Evolutionary conservation across 2,329 filamentous ascomycete species (phyloP), one percentile per base, ranked within the genome.

Genomic region (Lecanicillium sp.): DNA sequence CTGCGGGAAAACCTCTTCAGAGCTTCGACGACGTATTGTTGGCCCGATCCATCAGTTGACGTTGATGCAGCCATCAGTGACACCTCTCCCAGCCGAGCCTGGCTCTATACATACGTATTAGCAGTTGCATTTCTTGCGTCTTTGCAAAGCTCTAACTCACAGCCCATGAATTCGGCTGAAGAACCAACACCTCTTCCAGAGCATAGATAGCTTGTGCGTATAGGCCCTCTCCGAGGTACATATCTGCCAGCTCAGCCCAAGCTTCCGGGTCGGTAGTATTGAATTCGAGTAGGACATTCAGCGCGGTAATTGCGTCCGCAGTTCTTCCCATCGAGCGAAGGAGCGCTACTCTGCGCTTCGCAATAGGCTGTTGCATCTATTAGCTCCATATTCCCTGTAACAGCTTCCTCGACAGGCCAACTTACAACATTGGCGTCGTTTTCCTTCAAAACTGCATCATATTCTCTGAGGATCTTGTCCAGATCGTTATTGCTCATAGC

Each of bases 131-230:
- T 11, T n/a, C n/a, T 20, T 46, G n/a, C 27, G 8, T 3, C 7
- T n/a, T 23, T n/a, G 27, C 21, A 15, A 11, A 9, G 4, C 4
- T 17, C n/a, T 29, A 51, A 65, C 86, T 64, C 65, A 93, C 87
- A 72, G 95, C 97, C 90, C 93, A 98, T 17, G 91, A 88, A 70
- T 95, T 95, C 4, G 93, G 91, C 45, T 82, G 79, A 49, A 95
- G 74, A 44, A 97, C 72, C 37, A 98, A 67, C 17, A 95, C 89
- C 65, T 98, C 93, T 65, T 98, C 93, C 37, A 95, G 70, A 51
- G 89, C 85, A 65, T 86, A 95, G 43, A 95, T 82, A 32, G 90
- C 87, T 65, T 97, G 91, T 12, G 83, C 70, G 60, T 86, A 89
- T 58, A 91, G 68, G 1, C 86, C 88, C 61, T 91, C 86, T 17